Base-by-base conservation (phyloP, 257 asterid genomes). In the Nicotiana benthamiana region DNA sequence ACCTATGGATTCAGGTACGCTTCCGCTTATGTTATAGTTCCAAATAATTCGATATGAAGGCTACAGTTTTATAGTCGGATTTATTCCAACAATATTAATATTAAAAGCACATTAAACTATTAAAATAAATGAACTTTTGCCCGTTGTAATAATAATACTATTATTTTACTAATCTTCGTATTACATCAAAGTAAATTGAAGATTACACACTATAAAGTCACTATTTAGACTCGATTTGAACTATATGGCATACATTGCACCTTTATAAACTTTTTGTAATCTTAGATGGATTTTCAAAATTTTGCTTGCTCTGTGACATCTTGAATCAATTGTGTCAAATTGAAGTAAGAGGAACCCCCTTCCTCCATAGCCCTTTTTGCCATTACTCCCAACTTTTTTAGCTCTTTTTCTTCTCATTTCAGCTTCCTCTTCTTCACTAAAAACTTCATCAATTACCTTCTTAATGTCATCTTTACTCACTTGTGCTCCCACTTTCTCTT, bases 341-440 rank as follows among this genome's bases (percentile, higher is more conserved):
- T 83, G 18, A 43, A 6, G 52, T 36, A n/a, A 79, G 94, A 87
- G 8, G 92, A 83, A 8, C 91, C 90, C 12, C 87, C 90, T 75
- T 80, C 85, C 61, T 86, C 87, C 0, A 79, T 13, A 7, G 90
- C 74, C 9, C 30, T 83, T 62, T 9, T 85, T 1, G 91, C 91
- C 88, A 26, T 79, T 68, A 82, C 83, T 13, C 84, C 84, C 43
- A 90, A 26, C n/a, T 24, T 76, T 61, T 74, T 60, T 72, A 0
- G 92, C 92, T 48, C 85, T 83, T 48, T 65, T 72, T 79, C 92
- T 90, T 75, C 85, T 87, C 40, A 81, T 79, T 7, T 59, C 13
- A 5, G 81, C 83, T 51, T 83, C 88, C 59, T 79, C 76, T 18
- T 82, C 92, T 46, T 46, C 81, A 16, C 77, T 82, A 89, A 88